Evolutionary conservation across 2,329 filamentous ascomycete genomes (phyloP).

Genomic region (Penicillium sp.): DNA sequence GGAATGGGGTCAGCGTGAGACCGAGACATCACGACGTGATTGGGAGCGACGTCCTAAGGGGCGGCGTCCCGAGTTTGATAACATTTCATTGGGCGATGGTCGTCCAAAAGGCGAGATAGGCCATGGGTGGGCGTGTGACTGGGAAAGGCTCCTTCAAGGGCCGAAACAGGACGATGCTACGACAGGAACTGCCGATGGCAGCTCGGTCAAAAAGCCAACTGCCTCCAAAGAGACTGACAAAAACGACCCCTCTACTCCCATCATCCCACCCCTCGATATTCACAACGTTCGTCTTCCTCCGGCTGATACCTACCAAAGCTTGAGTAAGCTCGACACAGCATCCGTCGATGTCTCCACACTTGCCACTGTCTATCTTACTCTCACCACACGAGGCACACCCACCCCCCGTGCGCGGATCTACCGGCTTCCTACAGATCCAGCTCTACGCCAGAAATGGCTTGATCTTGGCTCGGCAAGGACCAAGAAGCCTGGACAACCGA

Average conservation of each 20-base stretch:
- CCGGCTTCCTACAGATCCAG: conserved; percentile 63
- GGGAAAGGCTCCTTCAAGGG: conserved; percentile 62
- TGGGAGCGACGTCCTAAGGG: conserved; percentile 80
- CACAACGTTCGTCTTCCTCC: conserved; percentile 41
- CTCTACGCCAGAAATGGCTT: conserved; percentile 71
- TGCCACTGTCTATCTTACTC: conserved; percentile 63
- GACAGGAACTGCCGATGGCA: not conserved
- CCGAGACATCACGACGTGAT: conserved; percentile 55
- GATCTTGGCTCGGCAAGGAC: conserved; percentile 42
- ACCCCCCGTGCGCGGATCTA: conserved; percentile 77
- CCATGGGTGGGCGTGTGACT: conserved; percentile 78
- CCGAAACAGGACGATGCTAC: conserved; percentile 5
- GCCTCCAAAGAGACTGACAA: conserved; percentile 5
- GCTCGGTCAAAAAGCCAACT: conserved; percentile 12
- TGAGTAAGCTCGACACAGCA: conserved; percentile 19
- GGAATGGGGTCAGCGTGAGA: conserved; percentile 70
- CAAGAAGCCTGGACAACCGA: conserved; percentile 15
- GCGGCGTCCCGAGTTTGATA: conserved; percentile 72
- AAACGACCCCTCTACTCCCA: conserved; percentile 7
- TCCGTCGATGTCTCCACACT: conserved; percentile 31
- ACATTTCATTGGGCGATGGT: conserved; percentile 68
- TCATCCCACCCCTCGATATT: conserved; percentile 28
- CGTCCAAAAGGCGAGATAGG: conserved; percentile 76
- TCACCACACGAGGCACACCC: conserved; percentile 69
- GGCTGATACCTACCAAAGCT: conserved; percentile 30